Conservation (phyloP, 139 green algal species). For the Picochlorum sp. region DNA sequence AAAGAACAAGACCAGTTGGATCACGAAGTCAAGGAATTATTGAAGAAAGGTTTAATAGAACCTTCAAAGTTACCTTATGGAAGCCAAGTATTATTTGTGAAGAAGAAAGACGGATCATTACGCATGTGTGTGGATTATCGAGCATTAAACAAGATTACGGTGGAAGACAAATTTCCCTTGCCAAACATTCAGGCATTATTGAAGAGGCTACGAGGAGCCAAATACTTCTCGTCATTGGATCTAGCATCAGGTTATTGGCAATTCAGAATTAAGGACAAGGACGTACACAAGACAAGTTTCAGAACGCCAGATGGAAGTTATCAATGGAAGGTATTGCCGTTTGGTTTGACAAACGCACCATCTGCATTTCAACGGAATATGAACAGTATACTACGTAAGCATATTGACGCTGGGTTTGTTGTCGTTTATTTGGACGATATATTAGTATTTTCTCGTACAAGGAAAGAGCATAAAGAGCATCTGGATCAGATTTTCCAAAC, state of each 20-base stretch:
- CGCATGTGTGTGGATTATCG: constrained; percentile 50
- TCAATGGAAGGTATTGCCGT: constrained; percentile 29
- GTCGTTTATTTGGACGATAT: constrained; percentile 64
- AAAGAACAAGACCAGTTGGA: constrained; percentile 39
- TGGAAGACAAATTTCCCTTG: constrained; percentile 41
- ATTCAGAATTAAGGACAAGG: constrained; percentile 15
- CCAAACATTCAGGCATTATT: constrained; percentile 41
- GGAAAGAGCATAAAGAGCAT: constrained; percentile 38
- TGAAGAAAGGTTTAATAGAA: constrained; percentile 40
- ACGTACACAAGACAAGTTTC: constrained; percentile 35
- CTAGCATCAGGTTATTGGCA: constrained; percentile 32
- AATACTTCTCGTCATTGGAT: constrained; percentile 35
- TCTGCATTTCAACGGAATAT: constrained; percentile 47
- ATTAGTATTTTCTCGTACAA: constrained; percentile 34
- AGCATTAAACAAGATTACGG: constrained; percentile 36
- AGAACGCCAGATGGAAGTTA: constrained; percentile 23
- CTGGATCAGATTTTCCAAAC: constrained; percentile 22
- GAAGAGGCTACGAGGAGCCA: constrained; percentile 29
- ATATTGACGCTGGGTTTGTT: constrained; percentile 33
- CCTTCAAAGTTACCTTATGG: constrained; percentile 39
- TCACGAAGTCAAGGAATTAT: constrained; percentile 32
- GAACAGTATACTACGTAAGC: constrained; percentile 35
- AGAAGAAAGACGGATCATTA: constrained; percentile 42
- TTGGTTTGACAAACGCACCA: constrained; percentile 44
- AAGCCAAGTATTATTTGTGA: constrained; percentile 37